Evolutionary conservation across 2,329 filamentous ascomycete genomes (phyloP), one percentile per base, ranked within the genome.

Genomic region (Penicillium sp.): DNA sequence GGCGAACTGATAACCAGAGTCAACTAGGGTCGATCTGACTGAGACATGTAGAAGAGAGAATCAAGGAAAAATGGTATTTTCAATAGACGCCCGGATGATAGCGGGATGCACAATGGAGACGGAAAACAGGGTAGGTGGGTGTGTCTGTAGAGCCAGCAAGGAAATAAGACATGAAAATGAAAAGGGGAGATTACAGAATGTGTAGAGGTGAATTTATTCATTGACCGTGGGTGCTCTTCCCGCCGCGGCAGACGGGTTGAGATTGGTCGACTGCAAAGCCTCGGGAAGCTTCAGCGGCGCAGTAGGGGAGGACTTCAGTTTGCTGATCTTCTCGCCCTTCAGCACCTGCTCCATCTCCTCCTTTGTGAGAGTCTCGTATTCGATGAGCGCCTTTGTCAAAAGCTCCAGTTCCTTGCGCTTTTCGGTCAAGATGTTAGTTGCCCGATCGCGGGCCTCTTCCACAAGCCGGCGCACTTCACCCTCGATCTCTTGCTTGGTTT

Each of bases 321-420:
- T 90, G 1, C 87, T 81, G 38, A 99, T 79, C 70, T 89, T 88
- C 77, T 97, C 91, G 36, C 94, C 94, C 51, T 84, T 85, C 62
- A 99, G 87, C 6, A 97, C 90, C 79, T 89, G 91, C 74, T 92
- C 87, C 61, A 97, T 95, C 75, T 99, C 94, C 3, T 89, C 87
- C 74, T 88, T 90, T 73, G 89, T 89, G 50, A 99, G 78, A 0
- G 92, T 97, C 80, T 99, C 94, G 74, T 97, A 97, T 75, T 97
- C 88, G 34, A 99, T 86, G 10, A 99, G 82, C 6, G 92, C 94
- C 69, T 92, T 87, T 29, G 94, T 93, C 10, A 99, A 80, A 11
- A 91, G 80, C 67, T 99, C 93, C 8, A 99, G 83, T 74, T 96
- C 93, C 58, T 89, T 87, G 55, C 92, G 86, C 72, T 89, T 91